Evolutionary conservation across 352 stramenopile species (phyloP), one percentile per base, ranked within the genome.

Genomic region (Pythium guiyangense): DNA sequence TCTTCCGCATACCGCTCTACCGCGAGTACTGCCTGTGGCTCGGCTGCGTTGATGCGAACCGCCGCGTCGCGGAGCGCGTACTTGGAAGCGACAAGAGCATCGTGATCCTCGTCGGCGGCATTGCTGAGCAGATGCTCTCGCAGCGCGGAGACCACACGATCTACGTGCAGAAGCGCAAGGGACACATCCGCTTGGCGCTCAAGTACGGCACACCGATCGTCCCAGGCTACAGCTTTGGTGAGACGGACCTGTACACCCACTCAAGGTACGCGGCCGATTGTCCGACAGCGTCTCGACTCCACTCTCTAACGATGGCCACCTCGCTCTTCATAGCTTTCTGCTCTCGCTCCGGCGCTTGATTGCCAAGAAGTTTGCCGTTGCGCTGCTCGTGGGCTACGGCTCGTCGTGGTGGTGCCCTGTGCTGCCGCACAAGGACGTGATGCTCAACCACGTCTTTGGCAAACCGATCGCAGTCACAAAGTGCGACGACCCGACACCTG

Each of bases 81-180:
- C 72, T 92, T 34, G 66, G 63, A 18, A 73, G 78, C 50, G 81
- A 74, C 49, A 89, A 90, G 66, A 92, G 79, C 59, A 58, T 91
- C 45, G 79, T 90, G 25, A 94, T 93, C 39, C 52, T 92, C 17
- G 80, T 94, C 39, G 83, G 84, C 3, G 82, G 83, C 34, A 91
- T 92, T 64, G 63, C 78, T 17, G 84, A 94, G 76, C 82, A 94
- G 64, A 90, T 94, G 83, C 59, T 92, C 22, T 84, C 82, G 44
- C 62, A 88, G 54, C 70, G 68, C 17, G 73, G 77, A 35, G 73
- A 92, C 46, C 84, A 94, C 43, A 80, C 71, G 27, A 74, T 94
- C 50, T 91, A 90, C 66, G 74, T 80, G 54, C 85, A 86, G 57
- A 79, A 90, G 49, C 79, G 85, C 63, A 94, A 93, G 59, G 83